Percentiles rank a stretch among this genome's conserved stretches.
Conservation (phyloP, 768 basidiomycete species). For the Lenzites betulinus region DNA sequence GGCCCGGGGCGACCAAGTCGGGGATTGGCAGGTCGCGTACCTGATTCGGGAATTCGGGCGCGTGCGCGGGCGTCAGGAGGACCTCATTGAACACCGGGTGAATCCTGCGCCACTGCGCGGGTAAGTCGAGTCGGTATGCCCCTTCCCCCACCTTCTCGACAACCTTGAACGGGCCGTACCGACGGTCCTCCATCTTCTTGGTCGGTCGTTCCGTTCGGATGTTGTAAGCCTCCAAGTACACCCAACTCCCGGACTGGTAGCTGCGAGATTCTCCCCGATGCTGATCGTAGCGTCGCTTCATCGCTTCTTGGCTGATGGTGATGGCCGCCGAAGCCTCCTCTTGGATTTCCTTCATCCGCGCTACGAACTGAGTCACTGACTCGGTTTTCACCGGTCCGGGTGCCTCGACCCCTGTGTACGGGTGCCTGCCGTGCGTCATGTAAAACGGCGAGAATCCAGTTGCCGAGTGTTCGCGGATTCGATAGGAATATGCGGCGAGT, state of each 20-base stretch:
- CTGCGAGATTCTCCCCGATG: neutral
- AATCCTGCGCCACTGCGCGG: constrained; percentile 26
- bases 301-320: constrained; percentile 24
- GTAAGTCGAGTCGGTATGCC: constrained; percentile 29
- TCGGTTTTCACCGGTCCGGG: constrained; percentile 4
- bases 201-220: constrained; percentile 26
- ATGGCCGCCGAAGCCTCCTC: constrained; percentile 18
- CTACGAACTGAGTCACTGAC: neutral
- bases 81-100: constrained; percentile 31
- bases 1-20: constrained; percentile 9
- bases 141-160: constrained; percentile 22
- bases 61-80: constrained; percentile 15
- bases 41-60: constrained; percentile 9
- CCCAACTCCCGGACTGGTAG: constrained; percentile 27
- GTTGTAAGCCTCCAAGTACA: constrained; percentile 31
- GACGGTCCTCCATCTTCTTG: constrained; percentile 28
- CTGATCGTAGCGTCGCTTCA: constrained; percentile 29
- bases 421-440: constrained; percentile 29
- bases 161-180: constrained; percentile 30
- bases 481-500: constrained; percentile 38
- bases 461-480: constrained; percentile 32
- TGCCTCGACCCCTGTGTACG: constrained; percentile 11
- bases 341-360: neutral
- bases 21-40: constrained; percentile 3
- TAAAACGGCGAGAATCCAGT: constrained; percentile 38